Evolutionary conservation across 2,329 filamentous ascomycete genomes (phyloP).

Genomic region (Colletotrichum filicis): DNA sequence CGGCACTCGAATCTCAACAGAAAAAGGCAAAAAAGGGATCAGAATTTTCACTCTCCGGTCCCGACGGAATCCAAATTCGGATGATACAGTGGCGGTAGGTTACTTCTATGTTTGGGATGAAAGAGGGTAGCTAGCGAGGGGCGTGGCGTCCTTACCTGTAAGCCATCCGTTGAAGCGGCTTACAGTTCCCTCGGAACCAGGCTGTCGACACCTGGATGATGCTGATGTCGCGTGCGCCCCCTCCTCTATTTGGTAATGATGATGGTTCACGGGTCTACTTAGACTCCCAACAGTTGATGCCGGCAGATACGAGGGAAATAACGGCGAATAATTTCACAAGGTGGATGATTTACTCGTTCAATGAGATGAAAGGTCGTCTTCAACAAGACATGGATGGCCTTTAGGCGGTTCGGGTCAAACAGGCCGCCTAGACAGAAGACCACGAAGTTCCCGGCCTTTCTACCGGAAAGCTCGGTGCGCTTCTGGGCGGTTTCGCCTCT

Average conservation of each 20-base stretch:
- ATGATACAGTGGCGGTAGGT: slow-evolving; percentile 13
- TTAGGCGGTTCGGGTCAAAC: background rate
- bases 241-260: background rate
- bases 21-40: background rate
- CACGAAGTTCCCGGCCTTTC: background rate
- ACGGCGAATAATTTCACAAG: background rate
- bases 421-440: background rate
- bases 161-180: slow-evolving; percentile 16
- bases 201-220: slow-evolving; percentile 1
- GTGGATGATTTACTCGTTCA: background rate
- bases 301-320: background rate
- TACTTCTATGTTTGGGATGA: slow-evolving; percentile 17
- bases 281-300: background rate
- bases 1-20: slow-evolving; percentile 17
- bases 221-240: background rate
- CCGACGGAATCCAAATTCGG: slow-evolving; percentile 12
- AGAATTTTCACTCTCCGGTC: background rate
- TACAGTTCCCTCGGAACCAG: background rate
- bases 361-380: background rate
- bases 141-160: background rate
- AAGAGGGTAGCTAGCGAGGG: background rate
- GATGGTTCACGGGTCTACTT: background rate
- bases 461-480: background rate
- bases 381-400: background rate
- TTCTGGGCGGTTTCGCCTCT: background rate